Evolutionary conservation across 192 early-diverging fungal genomes (phyloP).

Genomic region (Chytriomyces sp.): DNA sequence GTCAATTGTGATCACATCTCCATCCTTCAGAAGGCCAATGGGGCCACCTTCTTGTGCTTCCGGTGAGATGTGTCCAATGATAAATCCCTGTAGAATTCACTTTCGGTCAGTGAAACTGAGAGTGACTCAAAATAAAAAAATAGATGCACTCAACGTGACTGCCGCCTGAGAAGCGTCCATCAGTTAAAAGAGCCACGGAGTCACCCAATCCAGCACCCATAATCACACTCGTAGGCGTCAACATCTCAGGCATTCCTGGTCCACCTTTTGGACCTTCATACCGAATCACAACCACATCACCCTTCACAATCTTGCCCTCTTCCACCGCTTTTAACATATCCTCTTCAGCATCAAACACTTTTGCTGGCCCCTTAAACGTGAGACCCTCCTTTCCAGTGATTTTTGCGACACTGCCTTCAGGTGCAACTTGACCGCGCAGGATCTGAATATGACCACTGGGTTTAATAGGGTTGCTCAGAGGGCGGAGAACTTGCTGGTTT

Average conservation of each 20-base stretch:
- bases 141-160: constrained; percentile 69
- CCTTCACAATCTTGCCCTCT: constrained; percentile 85
- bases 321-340: constrained; percentile 91
- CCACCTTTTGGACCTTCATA: constrained; percentile 99
- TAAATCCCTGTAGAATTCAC: constrained; percentile 76
- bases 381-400: constrained; percentile 99
- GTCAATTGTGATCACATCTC: constrained; percentile 90
- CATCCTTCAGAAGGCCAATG: constrained; percentile 87
- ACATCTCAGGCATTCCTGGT: constrained; percentile 99
- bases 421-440: constrained; percentile 91
- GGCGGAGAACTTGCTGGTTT: constrained; percentile 87
- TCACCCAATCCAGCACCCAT: constrained; percentile 99
- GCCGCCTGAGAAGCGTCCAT: constrained; percentile 98
- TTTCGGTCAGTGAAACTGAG: background rate
- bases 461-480: constrained; percentile 89
- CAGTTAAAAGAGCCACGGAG: constrained; percentile 95
- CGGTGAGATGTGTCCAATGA: constrained; percentile 98
- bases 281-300: constrained; percentile 91
- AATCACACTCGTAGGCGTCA: constrained; percentile 95
- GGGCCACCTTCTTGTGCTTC: constrained; percentile 98
- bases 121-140: constrained; percentile 18
- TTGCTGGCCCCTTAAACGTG: constrained; percentile 82
- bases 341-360: constrained; percentile 91
- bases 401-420: constrained; percentile 96
- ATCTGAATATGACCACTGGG: constrained; percentile 93